Evolutionary conservation across 129 eudicot species (phyloP).

Genomic region (Artemisia annua): DNA sequence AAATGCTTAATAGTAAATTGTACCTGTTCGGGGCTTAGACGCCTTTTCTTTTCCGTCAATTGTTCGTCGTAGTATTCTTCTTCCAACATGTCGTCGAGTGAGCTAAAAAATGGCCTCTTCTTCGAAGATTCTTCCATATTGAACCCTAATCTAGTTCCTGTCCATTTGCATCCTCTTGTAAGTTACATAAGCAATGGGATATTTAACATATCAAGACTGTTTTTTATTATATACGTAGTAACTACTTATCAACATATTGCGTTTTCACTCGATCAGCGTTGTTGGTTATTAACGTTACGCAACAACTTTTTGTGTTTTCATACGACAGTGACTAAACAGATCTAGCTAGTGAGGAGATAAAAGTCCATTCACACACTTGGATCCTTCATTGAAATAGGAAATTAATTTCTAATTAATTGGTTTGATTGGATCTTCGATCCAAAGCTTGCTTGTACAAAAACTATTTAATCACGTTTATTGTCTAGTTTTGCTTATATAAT

Average conservation of each 20-base stretch:
- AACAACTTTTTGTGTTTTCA: too few species aligned
- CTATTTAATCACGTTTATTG: too few species aligned
- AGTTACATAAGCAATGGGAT: not conserved
- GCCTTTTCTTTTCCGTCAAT: conserved; percentile 83
- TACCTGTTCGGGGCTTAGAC: conserved; percentile 87
- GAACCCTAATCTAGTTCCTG: conserved; percentile 57
- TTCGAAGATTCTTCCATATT: conserved; percentile 66
- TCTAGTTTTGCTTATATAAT: too few species aligned
- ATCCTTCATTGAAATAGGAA: too few species aligned
- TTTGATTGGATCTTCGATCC: too few species aligned
- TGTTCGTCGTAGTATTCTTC: conserved; percentile 92
- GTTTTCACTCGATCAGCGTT: too few species aligned
- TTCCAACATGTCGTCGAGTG: conserved; percentile 69
- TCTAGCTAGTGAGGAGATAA: too few species aligned
- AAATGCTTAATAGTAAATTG: conserved; percentile 24
- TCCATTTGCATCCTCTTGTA: conserved; percentile 3
- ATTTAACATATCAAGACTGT: not conserved
- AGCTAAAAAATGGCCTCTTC: conserved; percentile 75
- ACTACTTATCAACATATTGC: not conserved
- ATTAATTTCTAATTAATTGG: too few species aligned
- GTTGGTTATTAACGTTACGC: too few species aligned
- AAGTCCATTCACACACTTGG: too few species aligned
- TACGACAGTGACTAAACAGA: too few species aligned
- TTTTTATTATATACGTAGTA: not conserved
- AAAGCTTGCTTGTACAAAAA: too few species aligned